Conservation (phyloP, 805 yeast genomes). For the Candida methanosorbosa region DNA sequence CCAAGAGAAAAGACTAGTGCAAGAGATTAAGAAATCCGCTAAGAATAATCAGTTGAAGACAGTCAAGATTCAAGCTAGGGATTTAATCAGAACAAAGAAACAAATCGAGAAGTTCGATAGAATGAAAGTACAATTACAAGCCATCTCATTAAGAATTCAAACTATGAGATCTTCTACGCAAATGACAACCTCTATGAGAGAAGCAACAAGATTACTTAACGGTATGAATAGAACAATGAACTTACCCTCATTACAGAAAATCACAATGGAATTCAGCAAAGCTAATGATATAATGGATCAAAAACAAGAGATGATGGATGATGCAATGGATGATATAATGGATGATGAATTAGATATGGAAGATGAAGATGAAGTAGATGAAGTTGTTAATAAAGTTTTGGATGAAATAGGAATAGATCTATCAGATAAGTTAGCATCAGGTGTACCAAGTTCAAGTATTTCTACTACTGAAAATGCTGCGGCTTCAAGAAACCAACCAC, state of each 20-base stretch:
- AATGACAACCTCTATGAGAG: constrained; percentile 91
- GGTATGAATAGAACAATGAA: constrained; percentile 90
- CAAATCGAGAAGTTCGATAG: constrained; percentile 80
- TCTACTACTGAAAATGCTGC: too few species aligned
- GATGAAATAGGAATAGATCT: constrained; percentile 95
- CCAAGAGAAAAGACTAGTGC: constrained; percentile 82
- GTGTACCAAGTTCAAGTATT: too few species aligned
- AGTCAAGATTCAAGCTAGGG: constrained; percentile 93
- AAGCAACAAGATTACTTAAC: constrained; percentile 77
- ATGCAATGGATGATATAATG: constrained; percentile 94
- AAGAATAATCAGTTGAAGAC: constrained; percentile 83
- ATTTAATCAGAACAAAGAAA: constrained; percentile 78
- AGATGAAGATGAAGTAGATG: constrained; percentile 80
- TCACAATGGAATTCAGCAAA: constrained; percentile 91
- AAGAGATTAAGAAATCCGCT: constrained; percentile 87
- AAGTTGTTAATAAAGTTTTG: constrained; percentile 80
- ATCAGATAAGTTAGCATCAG: constrained; percentile 35
- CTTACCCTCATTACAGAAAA: constrained; percentile 76
- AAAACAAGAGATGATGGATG: constrained; percentile 98
- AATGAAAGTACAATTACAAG: constrained; percentile 94
- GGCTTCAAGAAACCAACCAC: too few species aligned
- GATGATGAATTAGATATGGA: constrained; percentile 81
- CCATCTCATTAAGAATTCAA: constrained; percentile 85
- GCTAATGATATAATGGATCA: constrained; percentile 97
- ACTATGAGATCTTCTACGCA: constrained; percentile 90